Percentiles rank a stretch among this genome's conserved stretches.
Evolutionary conservation across 2,329 filamentous ascomycete species (phyloP).

Genomic region (Pseudogymnoascus sp.): DNA sequence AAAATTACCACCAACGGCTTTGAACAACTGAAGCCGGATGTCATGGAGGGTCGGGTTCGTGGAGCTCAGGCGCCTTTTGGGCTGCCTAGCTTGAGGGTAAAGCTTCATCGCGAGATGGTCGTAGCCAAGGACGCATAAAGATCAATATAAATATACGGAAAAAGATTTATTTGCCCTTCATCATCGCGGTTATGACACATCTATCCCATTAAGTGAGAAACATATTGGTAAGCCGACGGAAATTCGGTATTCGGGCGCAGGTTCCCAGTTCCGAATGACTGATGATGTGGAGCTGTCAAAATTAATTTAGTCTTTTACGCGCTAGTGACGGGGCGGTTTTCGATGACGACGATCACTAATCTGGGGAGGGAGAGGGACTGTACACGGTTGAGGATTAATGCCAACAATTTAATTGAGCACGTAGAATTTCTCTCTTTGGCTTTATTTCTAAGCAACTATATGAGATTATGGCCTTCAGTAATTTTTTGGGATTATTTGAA

Average conservation of each 20-base stretch:
- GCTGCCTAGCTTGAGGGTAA: background rate
- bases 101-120: background rate
- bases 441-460: background rate
- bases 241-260: background rate
- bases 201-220: background rate
- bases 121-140: too few species aligned
- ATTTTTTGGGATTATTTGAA: background rate
- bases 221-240: background rate
- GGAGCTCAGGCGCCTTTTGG: conserved; percentile 14
- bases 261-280: background rate
- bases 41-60: conserved; percentile 9
- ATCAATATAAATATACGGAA: background rate
- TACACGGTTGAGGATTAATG: too few species aligned
- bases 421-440: background rate
- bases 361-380: too few species aligned
- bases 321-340: background rate
- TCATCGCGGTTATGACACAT: background rate
- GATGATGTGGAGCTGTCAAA: background rate
- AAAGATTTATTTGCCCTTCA: background rate
- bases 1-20: conserved; percentile 18
- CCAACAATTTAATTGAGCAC: background rate
- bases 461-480: background rate
- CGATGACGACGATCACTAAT: background rate
- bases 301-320: background rate
- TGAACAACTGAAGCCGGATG: conserved; percentile 15